Evolutionary conservation across 1,139 yeast species (phyloP), one percentile per base, ranked within the genome.

Genomic region (Barnettozyma hawaiiensis): DNA sequence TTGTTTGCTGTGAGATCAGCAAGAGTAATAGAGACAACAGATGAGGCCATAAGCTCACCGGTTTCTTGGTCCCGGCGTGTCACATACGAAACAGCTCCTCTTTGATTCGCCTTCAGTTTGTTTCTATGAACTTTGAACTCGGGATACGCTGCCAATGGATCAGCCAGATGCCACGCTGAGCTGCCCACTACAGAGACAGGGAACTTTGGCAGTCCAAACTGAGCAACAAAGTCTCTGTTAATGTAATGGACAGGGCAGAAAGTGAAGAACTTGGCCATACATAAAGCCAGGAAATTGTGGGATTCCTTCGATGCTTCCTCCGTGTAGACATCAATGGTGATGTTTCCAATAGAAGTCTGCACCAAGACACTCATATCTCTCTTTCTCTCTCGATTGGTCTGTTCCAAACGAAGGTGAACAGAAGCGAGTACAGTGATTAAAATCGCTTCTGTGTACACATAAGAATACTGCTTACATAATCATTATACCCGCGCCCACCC

Each of bases 301-400:
- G 73, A 61, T 34, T 70, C 69, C 21, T 52, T 51, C 1, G 73
- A 73, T 4, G 70, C 65, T 3, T 59, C 54, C 10, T 69, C 59
- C 5, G 53, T 47, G 36, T 60, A 55, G 22, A 80, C 56, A 52
- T 81, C 87, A n/a, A 80, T 58, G 11, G 77, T 81, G 14, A 81
- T 39, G 49, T 68, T 71, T 8, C 77, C 83, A 31, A 56, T 59
- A 2, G 78, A 71, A 0, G 85, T 78, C 52, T 79, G 85, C 11
- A 78, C 42, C 28, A 79, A 53, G 4, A 78, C 79, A 53, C 84
- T 76, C 84, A 78, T 78, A 8, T 18, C 24, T 20, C 8, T 3
- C 23, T 22, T 11, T n/a, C n/a, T n/a, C n/a, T n/a, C n/a, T n/a
- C n/a, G n/a, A n/a, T n/a, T n/a, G n/a, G n/a, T n/a, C n/a, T n/a